Evolutionary conservation across 495 filamentous ascomycete species (phyloP).

Genomic region (Penicillium ucsense): DNA sequence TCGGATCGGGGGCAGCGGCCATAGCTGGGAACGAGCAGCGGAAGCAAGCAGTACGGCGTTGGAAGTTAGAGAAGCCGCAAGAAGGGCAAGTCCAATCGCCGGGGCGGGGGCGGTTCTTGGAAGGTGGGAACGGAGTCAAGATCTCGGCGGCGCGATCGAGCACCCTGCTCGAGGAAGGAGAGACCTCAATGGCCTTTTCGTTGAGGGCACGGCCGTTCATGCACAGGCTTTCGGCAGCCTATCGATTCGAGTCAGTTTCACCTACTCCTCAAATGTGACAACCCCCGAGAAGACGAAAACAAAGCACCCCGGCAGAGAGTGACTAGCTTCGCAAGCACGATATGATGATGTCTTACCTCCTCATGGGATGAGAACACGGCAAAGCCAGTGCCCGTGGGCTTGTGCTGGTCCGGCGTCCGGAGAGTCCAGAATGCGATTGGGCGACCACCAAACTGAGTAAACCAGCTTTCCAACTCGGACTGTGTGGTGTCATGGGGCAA

Average conservation of each 20-base stretch:
- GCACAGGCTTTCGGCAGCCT: conserved; percentile 93
- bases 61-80: conserved; percentile 76
- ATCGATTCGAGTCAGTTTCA: neutral
- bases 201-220: conserved; percentile 98
- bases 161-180: conserved; percentile 88
- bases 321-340: too few species aligned
- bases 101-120: conserved; percentile 93
- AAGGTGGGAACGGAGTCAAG: conserved; percentile 90
- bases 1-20: conserved; percentile 61
- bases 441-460: conserved; percentile 94
- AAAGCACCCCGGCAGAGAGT: too few species aligned
- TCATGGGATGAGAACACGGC: conserved; percentile 98
- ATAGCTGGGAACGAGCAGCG: conserved; percentile 96
- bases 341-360: conserved; percentile 52
- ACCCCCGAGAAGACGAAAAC: too few species aligned
- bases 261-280: too few species aligned
- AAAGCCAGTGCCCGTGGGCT: conserved; percentile 94
- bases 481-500: conserved; percentile 97
- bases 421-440: conserved; percentile 99
- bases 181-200: conserved; percentile 97
- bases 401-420: conserved; percentile 95
- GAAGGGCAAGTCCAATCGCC: conserved; percentile 99
- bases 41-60: conserved; percentile 96
- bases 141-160: conserved; percentile 93
- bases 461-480: conserved; percentile 97